Conservation (phyloP, 148 eudicot genomes). For the Amaranthus cruentus region DNA sequence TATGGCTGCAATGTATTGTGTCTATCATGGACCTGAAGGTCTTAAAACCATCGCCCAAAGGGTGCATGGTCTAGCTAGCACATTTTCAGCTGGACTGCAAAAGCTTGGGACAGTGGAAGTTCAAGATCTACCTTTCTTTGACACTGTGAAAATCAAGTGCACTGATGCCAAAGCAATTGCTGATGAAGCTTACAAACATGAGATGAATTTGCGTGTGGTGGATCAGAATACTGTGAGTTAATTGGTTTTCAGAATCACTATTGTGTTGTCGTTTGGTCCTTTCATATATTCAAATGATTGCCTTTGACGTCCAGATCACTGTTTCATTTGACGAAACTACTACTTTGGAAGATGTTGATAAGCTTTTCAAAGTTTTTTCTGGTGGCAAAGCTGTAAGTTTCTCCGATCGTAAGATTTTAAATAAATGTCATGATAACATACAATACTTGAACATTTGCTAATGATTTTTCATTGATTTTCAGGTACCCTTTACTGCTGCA, state of each 20-base stretch:
- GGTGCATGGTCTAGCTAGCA: slow-evolving; percentile 90
- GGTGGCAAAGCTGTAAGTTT: slow-evolving; percentile 72
- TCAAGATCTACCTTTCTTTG: slow-evolving; percentile 73
- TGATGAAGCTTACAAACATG: slow-evolving; percentile 71
- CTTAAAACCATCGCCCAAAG: slow-evolving; percentile 86
- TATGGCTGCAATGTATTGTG: slow-evolving; percentile 99
- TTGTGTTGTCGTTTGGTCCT: background rate
- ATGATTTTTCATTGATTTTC: slow-evolving; percentile 13
- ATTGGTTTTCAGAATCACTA: background rate
- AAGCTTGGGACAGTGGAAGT: slow-evolving; percentile 89
- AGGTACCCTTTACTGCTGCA: slow-evolving; percentile 86
- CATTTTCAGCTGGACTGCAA: slow-evolving; percentile 80
- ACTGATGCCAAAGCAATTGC: slow-evolving; percentile 69
- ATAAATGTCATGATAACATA: background rate
- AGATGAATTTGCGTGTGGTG: slow-evolving; percentile 78
- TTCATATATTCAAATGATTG: slow-evolving; percentile 8
- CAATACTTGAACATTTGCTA: slow-evolving; percentile 7
- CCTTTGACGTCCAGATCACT: slow-evolving; percentile 55
- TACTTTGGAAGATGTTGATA: slow-evolving; percentile 82
- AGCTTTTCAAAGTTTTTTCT: slow-evolving; percentile 76
- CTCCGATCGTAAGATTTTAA: background rate
- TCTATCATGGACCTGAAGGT: slow-evolving; percentile 98
- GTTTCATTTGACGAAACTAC: slow-evolving; percentile 89
- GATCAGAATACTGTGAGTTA: slow-evolving; percentile 73
- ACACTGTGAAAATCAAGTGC: slow-evolving; percentile 86